Evolutionary conservation across 768 basidiomycete species (phyloP).

Genomic region (Lactarius deliciosus): DNA sequence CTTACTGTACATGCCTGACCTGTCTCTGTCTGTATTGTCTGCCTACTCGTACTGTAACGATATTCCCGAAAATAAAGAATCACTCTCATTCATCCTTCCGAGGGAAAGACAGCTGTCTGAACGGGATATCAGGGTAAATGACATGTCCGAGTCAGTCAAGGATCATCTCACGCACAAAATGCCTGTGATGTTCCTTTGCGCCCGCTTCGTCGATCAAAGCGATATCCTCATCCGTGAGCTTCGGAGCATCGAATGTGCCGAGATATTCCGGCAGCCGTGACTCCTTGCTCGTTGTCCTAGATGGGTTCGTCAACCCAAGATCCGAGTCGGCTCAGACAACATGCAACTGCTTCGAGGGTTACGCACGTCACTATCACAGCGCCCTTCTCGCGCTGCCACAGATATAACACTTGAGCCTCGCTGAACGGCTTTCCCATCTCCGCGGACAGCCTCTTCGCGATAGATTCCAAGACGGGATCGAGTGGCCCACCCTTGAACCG

Average conservation of each 20-base stretch:
- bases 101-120: neutral
- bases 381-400: constrained; percentile 38
- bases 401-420: constrained; percentile 35
- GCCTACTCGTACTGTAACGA: neutral
- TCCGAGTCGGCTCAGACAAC: neutral
- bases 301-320: neutral
- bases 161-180: constrained; percentile 31
- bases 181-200: constrained; percentile 34
- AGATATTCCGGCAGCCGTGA: constrained; percentile 51
- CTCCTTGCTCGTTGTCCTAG: constrained; percentile 43
- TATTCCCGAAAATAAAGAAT: neutral
- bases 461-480: constrained; percentile 39
- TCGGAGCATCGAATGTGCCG: constrained; percentile 43
- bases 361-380: constrained; percentile 38
- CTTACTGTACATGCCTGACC: neutral
- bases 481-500: constrained; percentile 41
- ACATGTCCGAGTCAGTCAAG: neutral
- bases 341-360: constrained; percentile 7
- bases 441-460: constrained; percentile 33
- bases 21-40: neutral
- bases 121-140: neutral
- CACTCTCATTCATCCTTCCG: constrained; percentile 5
- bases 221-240: constrained; percentile 35
- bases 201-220: constrained; percentile 35
- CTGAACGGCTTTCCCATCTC: constrained; percentile 32